Base-by-base conservation (phyloP, 2,329 filamentous ascomycete genomes). In the Calycina herbarum region DNA sequence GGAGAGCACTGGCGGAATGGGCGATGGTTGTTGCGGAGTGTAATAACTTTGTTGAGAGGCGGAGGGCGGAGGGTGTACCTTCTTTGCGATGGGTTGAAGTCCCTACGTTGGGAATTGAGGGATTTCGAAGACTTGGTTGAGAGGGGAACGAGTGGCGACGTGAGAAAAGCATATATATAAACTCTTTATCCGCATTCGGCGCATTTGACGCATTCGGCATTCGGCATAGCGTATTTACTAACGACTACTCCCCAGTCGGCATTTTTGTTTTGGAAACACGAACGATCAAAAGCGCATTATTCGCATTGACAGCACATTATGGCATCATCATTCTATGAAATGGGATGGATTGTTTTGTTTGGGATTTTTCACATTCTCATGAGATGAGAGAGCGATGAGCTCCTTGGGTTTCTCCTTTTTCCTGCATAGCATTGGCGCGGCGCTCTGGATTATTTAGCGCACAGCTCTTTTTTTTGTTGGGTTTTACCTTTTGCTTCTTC, bases 1-100 rank as follows among this genome's bases (percentile, higher is more conserved):
- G 92, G 1, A 83, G 90, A 24, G 89, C 92, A 0, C 81, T 95
- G 57, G 91, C 91, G 0, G 92, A 95, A 76, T 95, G 92, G 92
- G 82, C 83, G 24, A 80, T 91, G 20, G 85, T 94, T 24, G 86
- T 93, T 17, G 85, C 86, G 64, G 92, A 95, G 76, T 92, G 88
- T 79, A 92, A 94, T 78, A 91, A 87, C 73, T 95, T 94, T 77
- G 86, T 93, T 38, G 91, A 94, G 66, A 83, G 91, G 57, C 84
- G 92, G 63, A 87, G 88, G 61, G 86, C 87, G 58, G 92, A 95
- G 75, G 91, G 91, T 57, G 85, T 93, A 10, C 82, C 85, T 1
- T 80, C 81, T 0, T 84, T 92, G 66, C 82, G 80, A 70, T 86
- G 89, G 56, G 87, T 94, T 54, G 91, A 94, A 76, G 88, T 89